Conservation (phyloP, 2,329 filamentous ascomycete genomes). For the Paraphoma chrysanthemicola region DNA sequence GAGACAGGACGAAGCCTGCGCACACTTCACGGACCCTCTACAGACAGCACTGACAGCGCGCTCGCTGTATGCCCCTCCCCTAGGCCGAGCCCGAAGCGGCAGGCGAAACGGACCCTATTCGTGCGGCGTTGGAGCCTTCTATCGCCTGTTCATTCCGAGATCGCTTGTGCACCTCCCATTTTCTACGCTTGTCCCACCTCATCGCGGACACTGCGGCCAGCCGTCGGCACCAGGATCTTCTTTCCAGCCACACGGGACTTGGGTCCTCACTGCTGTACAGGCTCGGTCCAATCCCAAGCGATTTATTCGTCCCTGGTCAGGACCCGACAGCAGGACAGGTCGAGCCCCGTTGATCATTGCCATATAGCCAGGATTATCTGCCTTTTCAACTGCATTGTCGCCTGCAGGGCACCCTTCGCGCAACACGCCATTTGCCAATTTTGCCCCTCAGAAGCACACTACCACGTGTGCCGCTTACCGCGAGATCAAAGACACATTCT, state of each 20-base stretch:
- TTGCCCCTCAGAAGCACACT: conserved; percentile 30
- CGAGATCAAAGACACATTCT: conserved; percentile 22
- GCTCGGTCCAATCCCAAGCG: conserved; percentile 21
- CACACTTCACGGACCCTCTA: not conserved
- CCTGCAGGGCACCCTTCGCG: conserved; percentile 18
- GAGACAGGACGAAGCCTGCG: not conserved
- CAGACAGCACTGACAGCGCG: not conserved
- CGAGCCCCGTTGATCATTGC: conserved; percentile 31
- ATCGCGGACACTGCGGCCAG: conserved; percentile 20
- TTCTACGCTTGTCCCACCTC: conserved; percentile 17
- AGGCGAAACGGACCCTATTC: not conserved
- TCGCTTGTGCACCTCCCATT: conserved; percentile 21
- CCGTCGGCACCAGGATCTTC: conserved; percentile 26
- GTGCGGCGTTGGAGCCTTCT: conserved; percentile 9
- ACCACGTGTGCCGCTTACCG: conserved; percentile 35
- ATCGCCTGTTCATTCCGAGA: conserved; percentile 11
- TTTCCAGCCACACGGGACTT: conserved; percentile 27
- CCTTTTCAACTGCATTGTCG: conserved; percentile 16
- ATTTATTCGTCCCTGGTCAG: conserved; percentile 13
- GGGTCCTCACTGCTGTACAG: conserved; percentile 29
- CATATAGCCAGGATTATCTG: conserved; percentile 24
- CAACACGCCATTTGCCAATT: conserved; percentile 21
- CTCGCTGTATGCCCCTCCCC: not conserved
- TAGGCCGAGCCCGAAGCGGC: not conserved
- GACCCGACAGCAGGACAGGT: conserved; percentile 17